Percentiles rank a stretch among this genome's conserved stretches.
These are phyloP conservation scores for Wakefieldia striispora DNA, from an alignment of 768 basidiomycete genomes.

Conservation along the genomic window DNA sequence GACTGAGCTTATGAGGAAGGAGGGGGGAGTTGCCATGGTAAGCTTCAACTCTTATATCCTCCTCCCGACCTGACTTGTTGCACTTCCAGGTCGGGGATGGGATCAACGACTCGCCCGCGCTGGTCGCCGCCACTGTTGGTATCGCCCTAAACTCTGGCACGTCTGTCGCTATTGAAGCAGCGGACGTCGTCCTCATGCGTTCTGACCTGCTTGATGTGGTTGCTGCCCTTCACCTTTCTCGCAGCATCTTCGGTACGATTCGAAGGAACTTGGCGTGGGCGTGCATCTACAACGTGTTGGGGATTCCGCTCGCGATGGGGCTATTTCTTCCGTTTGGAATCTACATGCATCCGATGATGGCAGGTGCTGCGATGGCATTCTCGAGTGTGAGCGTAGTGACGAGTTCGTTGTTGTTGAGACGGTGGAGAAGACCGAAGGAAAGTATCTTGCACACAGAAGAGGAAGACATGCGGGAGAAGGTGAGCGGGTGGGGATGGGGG, in stretches of 20 bases:
- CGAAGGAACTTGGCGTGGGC: conserved; percentile 95
- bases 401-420: conserved; percentile 80
- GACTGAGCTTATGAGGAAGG: conserved; percentile 70
- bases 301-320: conserved; percentile 98
- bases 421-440: conserved; percentile 72
- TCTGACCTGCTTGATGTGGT: conserved; percentile 97
- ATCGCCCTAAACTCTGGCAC: conserved; percentile 96
- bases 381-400: conserved; percentile 94
- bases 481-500: conserved; percentile 18
- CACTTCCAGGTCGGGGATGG: conserved; percentile 86
- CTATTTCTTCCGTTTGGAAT: conserved; percentile 88
- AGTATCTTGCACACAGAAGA: conserved; percentile 68
- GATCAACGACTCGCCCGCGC: conserved; percentile 97
- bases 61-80: neutral
- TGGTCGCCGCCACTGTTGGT: conserved; percentile 93
- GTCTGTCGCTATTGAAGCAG: conserved; percentile 96
- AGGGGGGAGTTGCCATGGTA: conserved; percentile 89
- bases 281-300: conserved; percentile 88
- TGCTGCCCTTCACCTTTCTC: conserved; percentile 89
- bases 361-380: conserved; percentile 98
- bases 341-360: conserved; percentile 97
- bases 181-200: conserved; percentile 97
- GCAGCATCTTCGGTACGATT: conserved; percentile 86
- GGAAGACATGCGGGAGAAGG: conserved; percentile 29
- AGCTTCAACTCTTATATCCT: conserved; percentile 20